Conservation (phyloP, 768 basidiomycete species). For the Kwoniella mangroviensis region DNA sequence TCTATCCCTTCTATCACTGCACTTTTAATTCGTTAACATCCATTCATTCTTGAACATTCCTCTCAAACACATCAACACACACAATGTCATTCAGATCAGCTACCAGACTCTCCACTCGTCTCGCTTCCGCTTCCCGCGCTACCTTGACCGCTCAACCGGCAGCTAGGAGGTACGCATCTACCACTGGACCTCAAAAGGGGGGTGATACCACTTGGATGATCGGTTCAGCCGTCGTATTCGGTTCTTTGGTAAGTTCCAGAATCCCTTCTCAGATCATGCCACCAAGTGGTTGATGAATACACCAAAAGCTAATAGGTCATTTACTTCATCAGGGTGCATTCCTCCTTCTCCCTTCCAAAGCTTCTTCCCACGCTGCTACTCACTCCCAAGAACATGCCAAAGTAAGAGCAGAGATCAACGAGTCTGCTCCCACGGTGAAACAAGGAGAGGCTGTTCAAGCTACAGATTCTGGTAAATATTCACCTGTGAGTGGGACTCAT, state of each 20-base stretch:
- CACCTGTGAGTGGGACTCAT: background rate
- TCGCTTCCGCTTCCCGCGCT: conserved; percentile 18
- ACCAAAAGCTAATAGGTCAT: background rate
- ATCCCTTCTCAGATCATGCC: background rate
- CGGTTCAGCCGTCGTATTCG: conserved; percentile 28
- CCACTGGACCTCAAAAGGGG: conserved; percentile 5
- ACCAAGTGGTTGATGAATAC: no score
- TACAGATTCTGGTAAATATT: conserved; percentile 1
- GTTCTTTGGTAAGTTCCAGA: conserved; percentile 20
- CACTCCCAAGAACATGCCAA: conserved; percentile 16
- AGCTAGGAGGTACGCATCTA: conserved; percentile 23
- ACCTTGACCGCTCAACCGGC: background rate
- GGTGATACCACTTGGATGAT: conserved; percentile 31
- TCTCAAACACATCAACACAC: background rate
- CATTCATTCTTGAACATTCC: background rate
- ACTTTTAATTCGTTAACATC: background rate
- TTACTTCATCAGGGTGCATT: conserved; percentile 13
- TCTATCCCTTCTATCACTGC: no score
- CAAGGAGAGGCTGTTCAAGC: conserved; percentile 6
- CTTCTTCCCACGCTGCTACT: conserved; percentile 13
- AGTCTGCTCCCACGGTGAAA: conserved; percentile 22
- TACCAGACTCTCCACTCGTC: conserved; percentile 17
- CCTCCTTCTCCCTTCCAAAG: conserved; percentile 23
- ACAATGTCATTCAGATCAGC: conserved; percentile 33
- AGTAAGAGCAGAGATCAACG: conserved; percentile 24